Evolutionary conservation across 2,329 filamentous ascomycete species (phyloP).

Genomic region (Epicoccum sorghinum): DNA sequence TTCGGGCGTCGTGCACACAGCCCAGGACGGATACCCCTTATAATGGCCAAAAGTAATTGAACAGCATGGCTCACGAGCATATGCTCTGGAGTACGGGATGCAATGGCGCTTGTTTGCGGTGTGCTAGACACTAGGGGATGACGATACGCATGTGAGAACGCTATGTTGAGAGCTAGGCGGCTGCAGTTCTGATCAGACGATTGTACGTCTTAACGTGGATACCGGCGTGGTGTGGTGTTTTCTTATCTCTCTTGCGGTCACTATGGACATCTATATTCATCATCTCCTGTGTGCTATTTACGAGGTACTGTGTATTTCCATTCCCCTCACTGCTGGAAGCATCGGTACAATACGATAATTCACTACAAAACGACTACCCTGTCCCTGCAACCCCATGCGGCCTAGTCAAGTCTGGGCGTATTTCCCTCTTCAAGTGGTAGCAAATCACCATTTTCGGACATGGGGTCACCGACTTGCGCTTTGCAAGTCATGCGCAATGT

Average conservation of each 20-base stretch:
- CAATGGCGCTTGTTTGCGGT: conserved; percentile 31
- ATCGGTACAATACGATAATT: conserved; percentile 34
- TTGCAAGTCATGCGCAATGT: conserved; percentile 12
- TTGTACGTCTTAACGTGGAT: conserved; percentile 46
- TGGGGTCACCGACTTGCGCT: background rate
- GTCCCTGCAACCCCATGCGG: conserved; percentile 2
- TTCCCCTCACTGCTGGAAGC: conserved; percentile 30
- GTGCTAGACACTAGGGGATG: conserved; percentile 26
- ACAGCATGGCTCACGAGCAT: conserved; percentile 32
- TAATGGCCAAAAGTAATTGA: conserved; percentile 48
- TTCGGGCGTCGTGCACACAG: conserved; percentile 38
- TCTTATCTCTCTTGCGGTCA: conserved; percentile 32
- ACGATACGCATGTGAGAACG: conserved; percentile 38
- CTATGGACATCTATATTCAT: conserved; percentile 34
- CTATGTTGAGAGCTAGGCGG: conserved; percentile 39
- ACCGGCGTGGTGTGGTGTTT: conserved; percentile 43
- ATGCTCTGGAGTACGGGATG: conserved; percentile 29
- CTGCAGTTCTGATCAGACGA: conserved; percentile 36
- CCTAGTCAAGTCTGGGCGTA: conserved; percentile 15
- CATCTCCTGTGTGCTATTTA: conserved; percentile 35
- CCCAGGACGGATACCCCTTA: conserved; percentile 48
- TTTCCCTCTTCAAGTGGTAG: conserved; percentile 9
- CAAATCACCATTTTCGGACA: conserved; percentile 14
- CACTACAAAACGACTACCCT: conserved; percentile 8
- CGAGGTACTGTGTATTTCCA: conserved; percentile 42